Evolutionary conservation across 768 basidiomycete genomes (phyloP).

Genomic region (Agaricus subrufescens): DNA sequence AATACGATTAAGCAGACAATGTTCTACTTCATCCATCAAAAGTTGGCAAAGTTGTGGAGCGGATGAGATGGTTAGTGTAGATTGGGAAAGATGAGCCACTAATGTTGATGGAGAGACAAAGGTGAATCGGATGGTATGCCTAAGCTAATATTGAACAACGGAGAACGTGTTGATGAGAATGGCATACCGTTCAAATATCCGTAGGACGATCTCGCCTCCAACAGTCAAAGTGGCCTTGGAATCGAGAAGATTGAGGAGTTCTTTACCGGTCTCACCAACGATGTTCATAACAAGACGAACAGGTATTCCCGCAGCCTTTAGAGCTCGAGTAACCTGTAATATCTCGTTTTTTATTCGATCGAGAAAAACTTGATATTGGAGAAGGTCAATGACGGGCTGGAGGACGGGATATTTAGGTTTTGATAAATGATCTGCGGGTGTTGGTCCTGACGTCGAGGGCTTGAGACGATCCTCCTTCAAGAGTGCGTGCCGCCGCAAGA

Average conservation of each 20-base stretch:
- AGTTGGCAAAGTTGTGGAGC: constrained; percentile 74
- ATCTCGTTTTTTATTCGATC: constrained; percentile 56
- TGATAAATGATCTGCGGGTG: not conserved
- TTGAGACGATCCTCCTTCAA: constrained; percentile 38
- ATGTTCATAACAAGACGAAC: constrained; percentile 54
- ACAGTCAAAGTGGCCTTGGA: constrained; percentile 32
- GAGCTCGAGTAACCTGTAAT: constrained; percentile 39
- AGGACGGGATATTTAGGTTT: constrained; percentile 37
- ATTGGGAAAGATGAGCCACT: constrained; percentile 76
- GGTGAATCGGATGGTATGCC: constrained; percentile 72
- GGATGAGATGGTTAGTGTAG: constrained; percentile 68
- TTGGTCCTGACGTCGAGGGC: constrained; percentile 13
- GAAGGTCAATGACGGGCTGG: constrained; percentile 70
- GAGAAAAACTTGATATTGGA: constrained; percentile 79
- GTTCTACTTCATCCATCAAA: constrained; percentile 73
- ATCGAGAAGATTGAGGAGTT: constrained; percentile 49
- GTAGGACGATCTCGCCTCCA: constrained; percentile 69
- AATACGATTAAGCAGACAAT: constrained; percentile 62
- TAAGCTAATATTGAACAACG: constrained; percentile 20
- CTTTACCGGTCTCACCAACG: constrained; percentile 63
- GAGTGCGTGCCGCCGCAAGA: constrained; percentile 54
- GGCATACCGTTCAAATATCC: constrained; percentile 62
- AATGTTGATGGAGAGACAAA: constrained; percentile 72
- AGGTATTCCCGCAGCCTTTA: constrained; percentile 50
- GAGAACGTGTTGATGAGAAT: not conserved